Base-by-base conservation (phyloP, 495 filamentous ascomycete genomes). In the Rusavskia elegans region DNA sequence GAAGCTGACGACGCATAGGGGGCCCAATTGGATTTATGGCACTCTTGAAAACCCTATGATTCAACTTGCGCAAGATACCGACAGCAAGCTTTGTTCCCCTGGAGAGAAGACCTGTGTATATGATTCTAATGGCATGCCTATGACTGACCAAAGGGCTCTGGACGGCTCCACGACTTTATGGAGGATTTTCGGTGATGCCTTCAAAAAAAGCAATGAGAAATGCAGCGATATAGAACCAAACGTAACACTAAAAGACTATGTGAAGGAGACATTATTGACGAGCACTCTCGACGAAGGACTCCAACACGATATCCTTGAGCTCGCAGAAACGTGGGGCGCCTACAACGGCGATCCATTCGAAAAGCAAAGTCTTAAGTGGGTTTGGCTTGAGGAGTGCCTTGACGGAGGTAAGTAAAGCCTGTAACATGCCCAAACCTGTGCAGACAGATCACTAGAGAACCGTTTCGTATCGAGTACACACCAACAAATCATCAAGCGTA, bases 11-110 rank as follows among this genome's bases (percentile, higher is more conserved):
- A 10, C 29, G 17, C 42, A 38, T 58, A 83, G 85, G n/a, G 89
- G 89, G 5, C 82, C 89, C 10, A 96, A 96, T 61, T 96, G 89
- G 89, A 92, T 95, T 25, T 88, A 95, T 63, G 89, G 89, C 36
- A 83, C 84, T 0, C 74, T 79, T 2, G 67, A 83, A 49, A 96
- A 94, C 61, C 88, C 89, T 10, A 89, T 96, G 39, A 64, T 83
- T 52, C 74, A 83, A 37, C 72, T 96, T 38, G 87, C 85, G 20
- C 72, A 77, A 57, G 66, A 78, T 59, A 89, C 84, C 0, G 64
- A 74, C 5, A 87, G 86, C 0, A 53, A 62, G 1, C 66, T 77
- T 16, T 73, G 79, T 53, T 70, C 69, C 51, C 80, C 72, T 70
- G 20, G 20, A 11, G 67, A 67, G 36, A 78, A 79, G 25, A 75